Base-by-base conservation (phyloP, 768 basidiomycete genomes). In the Calocybe cyanea region DNA sequence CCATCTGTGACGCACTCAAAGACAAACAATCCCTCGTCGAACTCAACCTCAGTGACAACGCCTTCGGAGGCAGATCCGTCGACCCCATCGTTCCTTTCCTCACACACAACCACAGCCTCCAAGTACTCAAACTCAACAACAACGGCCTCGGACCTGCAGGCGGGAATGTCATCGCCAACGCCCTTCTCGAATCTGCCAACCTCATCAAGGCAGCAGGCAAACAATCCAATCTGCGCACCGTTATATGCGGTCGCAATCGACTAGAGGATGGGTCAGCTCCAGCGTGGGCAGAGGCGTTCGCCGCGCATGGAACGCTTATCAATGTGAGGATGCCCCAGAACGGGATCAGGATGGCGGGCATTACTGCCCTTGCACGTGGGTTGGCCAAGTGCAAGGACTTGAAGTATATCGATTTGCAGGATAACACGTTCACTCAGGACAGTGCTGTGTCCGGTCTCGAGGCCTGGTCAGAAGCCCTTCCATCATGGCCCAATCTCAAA, bases 321-420 rank as follows among this genome's bases (percentile, higher is more conserved):
- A 91, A 96, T 53, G 85, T 98, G 23, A 78, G 88, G 47, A 85
- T 98, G 83, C 88, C 90, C n/a, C 94, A 98, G 72, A 97, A 99
- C 59, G 96, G 95, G 4, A 97, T 99, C 56, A 77, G 92, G 52
- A 90, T 90, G 83, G 85, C 85, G 47, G 96, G 96, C 3, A 87
- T 95, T 58, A 76, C 76, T 7, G 78, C 80, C 9, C 78, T 99
- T 18, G 88, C 90, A 4, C 61, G 65, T 18, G 95, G 93, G 3
- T 65, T 99, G 24, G 63, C 80, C 10, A 72, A 82, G 45, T 87
- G 85, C 61, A 67, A 73, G 2, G 67, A 72, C 33, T 70, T 99
- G 41, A 72, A 81, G 57, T 68, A 82, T 52, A 77, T 99, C 57
- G 93, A 99, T 73, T 68, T 99, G 38, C 92, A 97, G 65, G 96